phyloP scores from a whole-genome alignment of 257 asterid genomes.

The Nicotiana tomentosiformis region DNA sequence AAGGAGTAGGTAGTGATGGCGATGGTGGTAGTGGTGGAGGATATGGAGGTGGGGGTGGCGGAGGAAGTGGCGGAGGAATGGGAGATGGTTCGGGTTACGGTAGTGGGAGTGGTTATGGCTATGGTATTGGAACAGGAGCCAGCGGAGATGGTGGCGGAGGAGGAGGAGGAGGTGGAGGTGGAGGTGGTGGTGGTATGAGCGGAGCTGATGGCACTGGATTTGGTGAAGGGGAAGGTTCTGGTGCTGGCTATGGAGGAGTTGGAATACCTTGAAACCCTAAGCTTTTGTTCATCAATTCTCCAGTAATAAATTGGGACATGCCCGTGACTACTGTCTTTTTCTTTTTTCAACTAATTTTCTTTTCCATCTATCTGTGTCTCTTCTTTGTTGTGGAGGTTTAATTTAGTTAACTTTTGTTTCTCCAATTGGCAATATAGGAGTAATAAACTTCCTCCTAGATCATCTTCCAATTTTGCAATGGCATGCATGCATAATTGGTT shows the following conservation, averaged over 20 bases:
- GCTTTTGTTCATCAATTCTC: no score
- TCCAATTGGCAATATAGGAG: no score
- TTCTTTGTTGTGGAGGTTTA: no score
- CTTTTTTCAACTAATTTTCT: no score
- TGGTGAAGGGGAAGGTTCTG: neutral
- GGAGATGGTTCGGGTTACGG: neutral
- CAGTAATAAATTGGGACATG: no score
- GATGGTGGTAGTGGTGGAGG: neutral
- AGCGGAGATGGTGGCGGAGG: neutral
- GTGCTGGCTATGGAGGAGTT: neutral
- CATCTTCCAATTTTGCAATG: no score
- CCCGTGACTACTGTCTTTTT: no score
- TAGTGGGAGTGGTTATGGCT: neutral
- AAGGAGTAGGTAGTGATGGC: neutral
- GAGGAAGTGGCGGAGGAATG: neutral
- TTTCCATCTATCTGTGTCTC: no score
- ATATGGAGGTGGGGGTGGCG: neutral
- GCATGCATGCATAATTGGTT: no score
- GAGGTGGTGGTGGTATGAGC: neutral
- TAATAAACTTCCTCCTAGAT: no score
- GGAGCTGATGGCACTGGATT: neutral
- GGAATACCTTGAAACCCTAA: neutral
- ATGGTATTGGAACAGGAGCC: neutral
- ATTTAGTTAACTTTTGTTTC: no score
- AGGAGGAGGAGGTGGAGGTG: neutral